phyloP scores from a whole-genome alignment of 768 basidiomycete genomes.

The Rossbeevera mucosa region DNA sequence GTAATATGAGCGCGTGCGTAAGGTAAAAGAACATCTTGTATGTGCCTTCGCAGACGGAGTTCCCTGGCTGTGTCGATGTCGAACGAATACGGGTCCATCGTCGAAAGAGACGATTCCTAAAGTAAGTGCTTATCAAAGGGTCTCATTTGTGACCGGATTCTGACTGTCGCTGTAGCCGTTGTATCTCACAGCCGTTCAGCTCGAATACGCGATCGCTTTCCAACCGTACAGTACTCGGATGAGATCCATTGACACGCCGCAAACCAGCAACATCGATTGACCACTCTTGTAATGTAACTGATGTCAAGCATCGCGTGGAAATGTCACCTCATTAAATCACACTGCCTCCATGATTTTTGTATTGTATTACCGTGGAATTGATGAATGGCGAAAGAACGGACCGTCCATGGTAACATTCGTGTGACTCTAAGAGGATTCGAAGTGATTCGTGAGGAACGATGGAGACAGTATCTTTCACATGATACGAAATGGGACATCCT shows the following conservation, averaged over 20 bases:
- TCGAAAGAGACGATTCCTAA: neutral
- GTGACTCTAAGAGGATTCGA: conserved; percentile 1
- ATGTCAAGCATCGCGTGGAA: neutral
- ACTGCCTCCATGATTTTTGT: neutral
- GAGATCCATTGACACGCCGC: neutral
- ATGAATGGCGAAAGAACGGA: conserved; percentile 2
- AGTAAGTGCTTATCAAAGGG: neutral
- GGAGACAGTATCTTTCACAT: neutral
- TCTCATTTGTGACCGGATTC: neutral
- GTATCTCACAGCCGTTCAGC: neutral
- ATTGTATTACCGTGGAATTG: conserved; percentile 3
- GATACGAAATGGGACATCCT: conserved; percentile 6
- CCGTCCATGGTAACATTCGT: neutral
- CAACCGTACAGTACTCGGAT: neutral
- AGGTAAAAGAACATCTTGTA: conserved; percentile 49
- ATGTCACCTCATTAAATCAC: conserved; percentile 12
- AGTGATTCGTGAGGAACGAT: neutral
- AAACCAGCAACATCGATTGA: neutral
- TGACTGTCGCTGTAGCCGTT: neutral
- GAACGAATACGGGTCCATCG: conserved; percentile 17
- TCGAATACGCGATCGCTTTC: neutral
- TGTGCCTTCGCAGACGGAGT: conserved; percentile 37
- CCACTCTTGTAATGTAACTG: neutral
- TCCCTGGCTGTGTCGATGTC: conserved; percentile 17
- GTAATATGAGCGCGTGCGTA: conserved; percentile 54